phyloP scores from a whole-genome alignment of 2,329 filamentous ascomycete species.

The Aspergillus amoenus region DNA sequence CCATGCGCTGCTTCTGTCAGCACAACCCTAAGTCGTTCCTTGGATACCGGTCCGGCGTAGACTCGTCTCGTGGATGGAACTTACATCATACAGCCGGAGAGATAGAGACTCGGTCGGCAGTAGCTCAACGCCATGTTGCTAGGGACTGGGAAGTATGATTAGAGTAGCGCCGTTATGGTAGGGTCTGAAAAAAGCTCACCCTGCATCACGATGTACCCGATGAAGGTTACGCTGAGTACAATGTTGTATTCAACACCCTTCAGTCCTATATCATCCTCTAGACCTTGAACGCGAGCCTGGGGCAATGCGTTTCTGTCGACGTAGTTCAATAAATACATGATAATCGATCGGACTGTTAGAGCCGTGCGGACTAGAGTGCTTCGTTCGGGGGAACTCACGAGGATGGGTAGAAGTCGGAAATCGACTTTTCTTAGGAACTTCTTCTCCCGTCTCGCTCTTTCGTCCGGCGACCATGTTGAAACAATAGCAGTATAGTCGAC shows the following conservation, averaged over 20 bases:
- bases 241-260: conserved; percentile 43
- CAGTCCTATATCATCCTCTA: conserved; percentile 47
- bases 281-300: conserved; percentile 38
- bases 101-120: conserved; percentile 36
- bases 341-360: neutral
- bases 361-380: neutral
- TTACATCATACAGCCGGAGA: conserved; percentile 7
- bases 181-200: conserved; percentile 21
- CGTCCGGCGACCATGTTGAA: neutral
- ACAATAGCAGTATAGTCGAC: neutral
- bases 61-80: neutral
- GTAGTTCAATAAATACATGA: neutral
- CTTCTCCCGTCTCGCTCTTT: neutral
- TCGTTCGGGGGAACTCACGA: neutral
- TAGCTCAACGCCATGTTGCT: neutral
- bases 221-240: conserved; percentile 46
- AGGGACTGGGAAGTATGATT: neutral
- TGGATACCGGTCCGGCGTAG: neutral
- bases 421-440: neutral
- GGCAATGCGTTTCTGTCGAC: neutral
- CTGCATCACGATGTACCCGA: conserved; percentile 48
- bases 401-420: neutral
- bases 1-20: neutral
- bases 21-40: neutral
- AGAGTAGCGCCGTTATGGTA: neutral